Evolutionary conservation across 169 alveolate species (phyloP), one percentile per base, ranked within the genome.

Genomic region (Neospora caninum): DNA sequence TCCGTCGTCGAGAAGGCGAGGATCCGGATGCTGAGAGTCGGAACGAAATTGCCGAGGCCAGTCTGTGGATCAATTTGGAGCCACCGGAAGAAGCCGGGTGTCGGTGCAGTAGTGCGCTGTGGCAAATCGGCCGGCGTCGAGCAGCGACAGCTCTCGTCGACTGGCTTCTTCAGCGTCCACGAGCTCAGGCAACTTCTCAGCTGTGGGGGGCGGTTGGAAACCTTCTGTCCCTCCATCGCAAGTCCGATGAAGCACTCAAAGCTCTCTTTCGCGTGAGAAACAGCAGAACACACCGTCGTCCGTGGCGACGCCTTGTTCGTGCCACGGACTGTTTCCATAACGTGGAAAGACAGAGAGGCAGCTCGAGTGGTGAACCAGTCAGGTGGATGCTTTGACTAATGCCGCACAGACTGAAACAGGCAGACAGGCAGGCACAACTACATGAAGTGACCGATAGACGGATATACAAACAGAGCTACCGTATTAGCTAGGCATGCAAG

Each of bases 81-180:
- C 41, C 45, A 10, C 41, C 45, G 49, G 87, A 78, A 78, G 87
- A 78, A 16, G 87, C 87, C 34, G 87, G 87, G 87, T 78, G 87
- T 34, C 41, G 45, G 34, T 78, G 87, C 87, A 78, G 87, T 45
- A 78, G 87, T 78, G 87, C 87, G 10, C 87, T 78, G 53, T 78
- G 87, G 87, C 87, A 78, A 34, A 31, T 34, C 18, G 87, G 87
- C 27, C 41, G 87, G 41, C 41, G 87, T 16, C 41, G 87, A 16
- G 87, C 87, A 9, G 87, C 87, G 34, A 78, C 45, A 27, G 87
- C 87, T 78, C 87, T 78, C 45, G 87, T 78, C 25, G 87, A 78
- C 43, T 78, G 87, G 87, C 87, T 78, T 22, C 45, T 78, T 42
- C 87, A 78, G 27, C 41, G 87, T 6, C 87, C 87, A 7, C 41